Evolutionary conservation across 192 early-diverging fungal species (phyloP), one percentile per base, ranked within the genome.

Genomic region (Cetraspora pellucida): DNA sequence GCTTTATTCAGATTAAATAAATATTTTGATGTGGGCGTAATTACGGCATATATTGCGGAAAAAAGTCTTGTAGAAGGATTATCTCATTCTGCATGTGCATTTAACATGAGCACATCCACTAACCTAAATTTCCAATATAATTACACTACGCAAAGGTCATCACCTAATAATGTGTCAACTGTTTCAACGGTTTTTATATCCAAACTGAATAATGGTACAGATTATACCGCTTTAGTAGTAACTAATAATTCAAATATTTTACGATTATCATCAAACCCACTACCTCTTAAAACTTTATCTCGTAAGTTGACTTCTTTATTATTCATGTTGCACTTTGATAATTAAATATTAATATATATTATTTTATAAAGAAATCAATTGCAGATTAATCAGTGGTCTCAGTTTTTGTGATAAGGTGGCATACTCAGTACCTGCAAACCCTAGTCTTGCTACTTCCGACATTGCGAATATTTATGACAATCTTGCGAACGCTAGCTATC

Each of bases 381-480:
- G 88, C 77, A 72, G 80, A 52, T 47, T 89, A 66, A 80, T 89
- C 23, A 83, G 84, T 65, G 76, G 86, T 30, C 74, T 89, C 19
- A 30, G 54, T 37, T 87, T 88, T 57, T 89, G 88, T 75, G 47
- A 83, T 14, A 79, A 86, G 68, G 87, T 89, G 1, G 85, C 85
- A 1, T 89, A 89, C 71, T 82, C 84, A 31, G 88, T 89, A 17
- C 87, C 85, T 3, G 69, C 59, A 49, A 46, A 64, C n/a, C 30
- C 49, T 58, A 61, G 59, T n/a, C 52, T 49, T 58, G 67, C 65
- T 2, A 27, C 71, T 17, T 23, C 50, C 50, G 82, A 84, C 14
- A 57, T 86, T 31, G 66, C 63, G 46, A 80, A 82, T 13, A 74
- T 84, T 68, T 89, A 89, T 63, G 87, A 89, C 69, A 52, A 83